Evolutionary conservation across 1,284 basidiomycete species (phyloP).

Genomic region (Flammula alnicola): DNA sequence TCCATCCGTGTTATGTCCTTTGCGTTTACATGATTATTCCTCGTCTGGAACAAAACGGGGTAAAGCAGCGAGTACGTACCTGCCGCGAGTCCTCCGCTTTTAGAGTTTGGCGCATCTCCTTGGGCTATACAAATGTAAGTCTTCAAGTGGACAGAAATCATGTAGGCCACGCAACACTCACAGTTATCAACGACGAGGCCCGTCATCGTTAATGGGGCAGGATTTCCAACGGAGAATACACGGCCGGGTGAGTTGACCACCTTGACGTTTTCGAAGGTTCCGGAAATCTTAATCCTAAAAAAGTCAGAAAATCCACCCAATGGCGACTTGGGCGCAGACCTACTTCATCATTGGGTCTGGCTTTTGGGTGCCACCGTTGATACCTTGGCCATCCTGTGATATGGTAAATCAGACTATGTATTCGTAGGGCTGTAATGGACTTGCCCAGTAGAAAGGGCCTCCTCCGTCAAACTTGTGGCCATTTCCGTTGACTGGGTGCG

Average conservation of each 20-base stretch:
- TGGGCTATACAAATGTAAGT: constrained; percentile 32
- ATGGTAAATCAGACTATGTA: too few relatives aligned
- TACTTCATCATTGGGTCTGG: constrained; percentile 58
- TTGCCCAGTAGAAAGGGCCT: constrained; percentile 49
- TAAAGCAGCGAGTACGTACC: constrained; percentile 29
- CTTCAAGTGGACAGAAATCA: background rate
- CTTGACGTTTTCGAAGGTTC: constrained; percentile 41
- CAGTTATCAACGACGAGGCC: constrained; percentile 46
- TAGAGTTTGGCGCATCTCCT: constrained; percentile 47
- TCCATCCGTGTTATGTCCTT: constrained; percentile 60
- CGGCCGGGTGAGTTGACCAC: constrained; percentile 51
- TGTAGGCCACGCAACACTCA: too few relatives aligned
- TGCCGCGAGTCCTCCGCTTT: constrained; percentile 46
- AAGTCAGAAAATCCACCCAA: background rate
- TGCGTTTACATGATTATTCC: constrained; percentile 11
- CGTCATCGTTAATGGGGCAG: constrained; percentile 42
- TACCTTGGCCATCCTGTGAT: constrained; percentile 24
- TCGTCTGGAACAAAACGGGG: too few relatives aligned
- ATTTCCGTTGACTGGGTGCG: constrained; percentile 50
- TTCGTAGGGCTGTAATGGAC: too few relatives aligned
- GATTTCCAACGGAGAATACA: constrained; percentile 43
- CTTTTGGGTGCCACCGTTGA: constrained; percentile 34
- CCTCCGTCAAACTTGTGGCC: constrained; percentile 50
- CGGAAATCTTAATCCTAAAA: constrained; percentile 61
- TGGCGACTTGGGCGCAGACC: background rate